These are phyloP conservation scores for Fusarium scirpi DNA, from an alignment of 2,329 filamentous ascomycete genomes.

Conservation along the genomic window DNA sequence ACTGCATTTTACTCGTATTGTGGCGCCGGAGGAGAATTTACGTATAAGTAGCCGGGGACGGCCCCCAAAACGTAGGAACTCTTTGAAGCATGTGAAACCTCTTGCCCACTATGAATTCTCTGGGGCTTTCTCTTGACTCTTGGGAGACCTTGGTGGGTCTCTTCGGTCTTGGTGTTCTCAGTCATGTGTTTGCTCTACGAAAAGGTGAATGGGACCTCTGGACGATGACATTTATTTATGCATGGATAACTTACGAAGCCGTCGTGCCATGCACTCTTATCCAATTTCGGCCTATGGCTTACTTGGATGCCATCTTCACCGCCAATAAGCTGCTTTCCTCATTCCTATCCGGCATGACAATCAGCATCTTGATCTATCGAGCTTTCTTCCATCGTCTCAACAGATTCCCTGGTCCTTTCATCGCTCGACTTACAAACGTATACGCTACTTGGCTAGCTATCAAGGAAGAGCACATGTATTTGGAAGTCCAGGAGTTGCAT, in stretches of 20 bases:
- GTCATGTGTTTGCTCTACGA: neutral
- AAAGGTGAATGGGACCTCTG: slow-evolving; percentile 32
- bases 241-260: neutral
- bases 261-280: neutral
- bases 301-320: neutral
- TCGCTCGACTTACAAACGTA: slow-evolving; percentile 11
- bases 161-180: neutral
- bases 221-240: neutral
- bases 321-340: neutral
- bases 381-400: slow-evolving; percentile 25
- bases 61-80: neutral
- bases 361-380: slow-evolving; percentile 23
- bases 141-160: neutral
- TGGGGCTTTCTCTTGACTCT: neutral
- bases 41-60: neutral
- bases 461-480: slow-evolving; percentile 11
- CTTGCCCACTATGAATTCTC: neutral
- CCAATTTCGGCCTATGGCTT: neutral
- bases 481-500: slow-evolving; percentile 26
- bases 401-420: slow-evolving; percentile 30
- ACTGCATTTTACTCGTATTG: neutral
- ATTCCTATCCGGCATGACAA: neutral
- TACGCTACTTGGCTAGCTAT: slow-evolving; percentile 2
- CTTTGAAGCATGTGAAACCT: neutral
- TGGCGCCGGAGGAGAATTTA: neutral